Evolutionary conservation across 768 basidiomycete genomes (phyloP), one percentile per base, ranked within the genome.

Genomic region (Omphalotus guepiniiformis): DNA sequence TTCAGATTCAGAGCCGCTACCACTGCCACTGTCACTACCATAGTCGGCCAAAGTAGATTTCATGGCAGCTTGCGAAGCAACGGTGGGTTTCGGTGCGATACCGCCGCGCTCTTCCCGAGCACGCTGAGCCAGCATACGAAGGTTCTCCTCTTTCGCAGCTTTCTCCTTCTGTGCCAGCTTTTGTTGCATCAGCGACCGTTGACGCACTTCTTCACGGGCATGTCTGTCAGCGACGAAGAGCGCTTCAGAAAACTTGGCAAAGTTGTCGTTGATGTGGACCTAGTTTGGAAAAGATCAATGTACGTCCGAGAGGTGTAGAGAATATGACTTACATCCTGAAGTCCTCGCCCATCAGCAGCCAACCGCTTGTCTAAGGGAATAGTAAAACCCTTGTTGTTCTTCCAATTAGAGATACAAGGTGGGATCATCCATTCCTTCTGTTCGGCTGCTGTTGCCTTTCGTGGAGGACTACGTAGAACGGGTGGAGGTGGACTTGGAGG

Each of bases 341-440:
- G 75, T 49, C 96, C 96, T 56, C 95, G 80, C n/a, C 95, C 95
- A 65, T 98, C 96, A 3, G 96, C 95, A 30, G 96, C 96, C 44
- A 99, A 73, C 53, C 95, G 89, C 71, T 99, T 98, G 63, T 98
- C 96, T 27, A 98, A 76, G 29, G 96, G 95, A 59, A 98, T 97
- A 1, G 96, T 98, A 65, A 94, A 99, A 78, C 96, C 96, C 70
- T 98, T 99, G 82, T 98, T 97, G 74, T 99, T 99, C 74, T 99
- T 99, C 96, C 96, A 99, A 69, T 99, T 99, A 22, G 92, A 95
- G 51, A 99, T 97, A 65, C 95, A 98, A 15, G 96, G 96, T 15
- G 96, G 96, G 48, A 99, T 97, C 93, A 97, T 96, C 96, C 96
- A 98, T 60, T 98, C 96, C 70, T 98, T 99, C 70, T 97, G 95